phyloP scores from a whole-genome alignment of 495 filamentous ascomycete species.

The Aspergillus affinis region DNA sequence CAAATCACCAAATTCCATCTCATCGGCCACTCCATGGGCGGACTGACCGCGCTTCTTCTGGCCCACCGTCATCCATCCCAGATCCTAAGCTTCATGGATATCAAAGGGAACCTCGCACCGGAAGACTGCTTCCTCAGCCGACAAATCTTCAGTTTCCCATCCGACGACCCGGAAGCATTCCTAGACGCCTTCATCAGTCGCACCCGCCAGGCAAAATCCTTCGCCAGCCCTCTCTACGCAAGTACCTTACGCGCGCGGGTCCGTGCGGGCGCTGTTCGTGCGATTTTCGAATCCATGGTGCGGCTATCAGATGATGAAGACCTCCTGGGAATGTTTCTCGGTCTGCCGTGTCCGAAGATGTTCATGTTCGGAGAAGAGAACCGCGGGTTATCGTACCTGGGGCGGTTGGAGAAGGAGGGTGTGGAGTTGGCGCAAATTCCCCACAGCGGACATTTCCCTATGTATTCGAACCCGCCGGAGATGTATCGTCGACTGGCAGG shows the following conservation, averaged over 20 bases:
- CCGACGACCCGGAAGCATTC: slow-evolving; percentile 21
- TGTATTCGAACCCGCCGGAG: slow-evolving; percentile 35
- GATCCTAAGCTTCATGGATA: slow-evolving; percentile 32
- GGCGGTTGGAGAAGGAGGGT: slow-evolving; percentile 16
- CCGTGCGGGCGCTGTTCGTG: slow-evolving; percentile 17
- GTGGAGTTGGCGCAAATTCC: slow-evolving; percentile 30
- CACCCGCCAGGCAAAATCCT: slow-evolving; percentile 15
- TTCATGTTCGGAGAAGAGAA: slow-evolving; percentile 33
- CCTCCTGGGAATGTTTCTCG: slow-evolving; percentile 24
- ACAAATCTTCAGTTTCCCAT: slow-evolving; percentile 26
- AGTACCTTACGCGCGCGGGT: slow-evolving; percentile 24
- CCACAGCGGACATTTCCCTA: slow-evolving; percentile 31
- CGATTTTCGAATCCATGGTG: slow-evolving; percentile 33
- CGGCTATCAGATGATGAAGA: slow-evolving; percentile 24
- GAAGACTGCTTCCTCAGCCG: slow-evolving; percentile 35
- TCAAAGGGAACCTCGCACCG: slow-evolving; percentile 32
- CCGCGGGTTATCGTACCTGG: slow-evolving; percentile 24
- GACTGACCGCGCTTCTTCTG: slow-evolving; percentile 25
- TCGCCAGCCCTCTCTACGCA: slow-evolving; percentile 26
- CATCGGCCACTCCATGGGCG: slow-evolving; percentile 34
- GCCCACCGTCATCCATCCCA: slow-evolving; percentile 17
- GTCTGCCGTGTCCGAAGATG: slow-evolving; percentile 23
- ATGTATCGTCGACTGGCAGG: slow-evolving; percentile 26
- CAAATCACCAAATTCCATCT: slow-evolving; percentile 25
- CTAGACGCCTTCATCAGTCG: slow-evolving; percentile 27